phyloP scores from a whole-genome alignment of 495 filamentous ascomycete genomes.

The Neurospora sublineolata region DNA sequence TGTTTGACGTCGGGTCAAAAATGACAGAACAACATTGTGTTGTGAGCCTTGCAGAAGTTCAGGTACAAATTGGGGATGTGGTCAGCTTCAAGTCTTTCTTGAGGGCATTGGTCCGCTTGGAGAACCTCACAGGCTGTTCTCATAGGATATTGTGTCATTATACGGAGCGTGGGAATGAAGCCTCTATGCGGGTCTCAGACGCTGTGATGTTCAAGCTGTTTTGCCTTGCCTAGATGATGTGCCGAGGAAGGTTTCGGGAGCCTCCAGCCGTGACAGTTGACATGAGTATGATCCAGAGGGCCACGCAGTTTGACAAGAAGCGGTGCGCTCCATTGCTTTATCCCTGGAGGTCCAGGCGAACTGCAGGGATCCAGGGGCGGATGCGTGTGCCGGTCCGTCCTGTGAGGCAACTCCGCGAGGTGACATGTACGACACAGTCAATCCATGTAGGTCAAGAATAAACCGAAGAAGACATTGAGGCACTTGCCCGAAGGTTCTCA shows the following conservation, averaged over 20 bases:
- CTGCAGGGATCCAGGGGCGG: not conserved
- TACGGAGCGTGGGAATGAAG: not conserved
- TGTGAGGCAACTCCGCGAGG: slow-evolving; percentile 5
- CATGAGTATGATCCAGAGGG: slow-evolving; percentile 4
- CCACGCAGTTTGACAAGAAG: slow-evolving; percentile 3
- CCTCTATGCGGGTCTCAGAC: slow-evolving; percentile 12
- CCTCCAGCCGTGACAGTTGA: slow-evolving; percentile 8
- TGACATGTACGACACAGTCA: slow-evolving; percentile 9
- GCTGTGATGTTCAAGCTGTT: slow-evolving; percentile 6
- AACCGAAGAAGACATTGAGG: not conserved
- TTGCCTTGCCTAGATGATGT: slow-evolving; percentile 7
- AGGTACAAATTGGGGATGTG: not conserved
- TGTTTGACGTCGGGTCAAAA: not conserved
- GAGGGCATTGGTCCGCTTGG: not conserved
- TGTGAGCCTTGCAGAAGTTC: not conserved
- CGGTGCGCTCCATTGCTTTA: not conserved
- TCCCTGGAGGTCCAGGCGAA: not conserved
- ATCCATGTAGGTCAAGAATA: slow-evolving; percentile 18
- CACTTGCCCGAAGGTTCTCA: not conserved
- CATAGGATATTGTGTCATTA: not conserved
- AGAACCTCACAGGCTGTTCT: not conserved
- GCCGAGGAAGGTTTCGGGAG: slow-evolving; percentile 8
- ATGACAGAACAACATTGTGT: not conserved
- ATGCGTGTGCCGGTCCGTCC: slow-evolving; percentile 5
- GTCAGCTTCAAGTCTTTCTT: not conserved